phyloP scores from a whole-genome alignment of 768 basidiomycete genomes.

The Panus rudis region DNA sequence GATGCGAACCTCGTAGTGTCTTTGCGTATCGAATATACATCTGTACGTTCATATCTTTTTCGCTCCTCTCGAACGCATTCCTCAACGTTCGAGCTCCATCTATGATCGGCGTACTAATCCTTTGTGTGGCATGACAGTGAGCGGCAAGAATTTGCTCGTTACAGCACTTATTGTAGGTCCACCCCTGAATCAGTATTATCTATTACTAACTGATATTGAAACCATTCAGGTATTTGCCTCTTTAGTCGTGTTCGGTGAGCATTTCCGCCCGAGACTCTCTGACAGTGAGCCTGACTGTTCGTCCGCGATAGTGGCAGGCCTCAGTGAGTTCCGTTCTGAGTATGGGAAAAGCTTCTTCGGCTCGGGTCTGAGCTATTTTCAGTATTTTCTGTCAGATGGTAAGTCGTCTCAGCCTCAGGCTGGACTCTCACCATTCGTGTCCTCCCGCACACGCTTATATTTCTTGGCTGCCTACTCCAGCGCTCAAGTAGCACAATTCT shows the following conservation, averaged over 20 bases:
- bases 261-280: neutral
- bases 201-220: neutral
- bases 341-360: neutral
- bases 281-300: neutral
- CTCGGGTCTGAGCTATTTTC: neutral
- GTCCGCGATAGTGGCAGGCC: neutral
- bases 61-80: neutral
- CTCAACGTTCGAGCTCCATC: no score
- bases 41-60: constrained; percentile 5
- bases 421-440: neutral
- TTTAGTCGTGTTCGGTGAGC: constrained; percentile 9
- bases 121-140: constrained; percentile 5
- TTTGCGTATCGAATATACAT: constrained; percentile 21
- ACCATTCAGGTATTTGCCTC: constrained; percentile 6
- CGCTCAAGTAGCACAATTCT: neutral
- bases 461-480: neutral
- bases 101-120: neutral
- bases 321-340: neutral
- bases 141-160: constrained; percentile 15
- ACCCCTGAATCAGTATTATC: neutral
- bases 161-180: constrained; percentile 14
- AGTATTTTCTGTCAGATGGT: neutral
- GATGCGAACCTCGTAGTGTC: constrained; percentile 12
- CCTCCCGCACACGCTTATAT: no score
- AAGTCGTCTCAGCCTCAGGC: neutral